Evolutionary conservation across 1,284 basidiomycete species (phyloP).

Genomic region (Apiotrichum brassicae): DNA sequence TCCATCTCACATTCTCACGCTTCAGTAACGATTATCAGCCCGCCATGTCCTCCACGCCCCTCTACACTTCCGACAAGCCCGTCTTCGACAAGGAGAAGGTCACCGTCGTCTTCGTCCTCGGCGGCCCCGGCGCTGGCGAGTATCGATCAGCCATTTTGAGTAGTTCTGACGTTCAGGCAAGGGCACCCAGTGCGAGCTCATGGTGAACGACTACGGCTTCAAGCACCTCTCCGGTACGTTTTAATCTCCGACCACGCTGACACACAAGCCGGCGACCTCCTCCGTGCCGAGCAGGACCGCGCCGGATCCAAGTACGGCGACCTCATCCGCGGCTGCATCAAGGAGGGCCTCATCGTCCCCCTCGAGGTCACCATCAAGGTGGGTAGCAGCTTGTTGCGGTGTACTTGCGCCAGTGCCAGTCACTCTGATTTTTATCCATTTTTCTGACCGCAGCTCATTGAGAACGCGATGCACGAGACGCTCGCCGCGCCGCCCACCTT

Average conservation of each 20-base stretch:
- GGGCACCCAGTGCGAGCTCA: slow-evolving; percentile 85
- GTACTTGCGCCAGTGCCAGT: too few species aligned
- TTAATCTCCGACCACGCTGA: neutral
- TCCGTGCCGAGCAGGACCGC: slow-evolving; percentile 87
- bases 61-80: slow-evolving; percentile 30
- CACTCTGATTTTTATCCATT: too few species aligned
- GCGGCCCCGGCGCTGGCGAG: slow-evolving; percentile 84
- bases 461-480: slow-evolving; percentile 79
- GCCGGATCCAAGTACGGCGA: slow-evolving; percentile 77
- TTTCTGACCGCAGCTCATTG: slow-evolving; percentile 63
- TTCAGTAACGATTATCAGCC: too few species aligned
- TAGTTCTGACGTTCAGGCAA: slow-evolving; percentile 59
- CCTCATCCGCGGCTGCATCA: slow-evolving; percentile 83
- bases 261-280: slow-evolving; percentile 79
- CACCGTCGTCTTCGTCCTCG: slow-evolving; percentile 90
- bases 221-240: slow-evolving; percentile 81
- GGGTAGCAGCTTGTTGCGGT: neutral
- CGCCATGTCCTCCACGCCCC: slow-evolving; percentile 11
- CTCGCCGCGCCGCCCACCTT: slow-evolving; percentile 46
- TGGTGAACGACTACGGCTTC: slow-evolving; percentile 86
- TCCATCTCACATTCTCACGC: too few species aligned
- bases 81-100: slow-evolving; percentile 70
- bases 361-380: slow-evolving; percentile 91
- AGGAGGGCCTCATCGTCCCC: slow-evolving; percentile 90
- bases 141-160: neutral